phyloP scores from a whole-genome alignment of 805 yeast genomes.

The Clavispora phyllophila region DNA sequence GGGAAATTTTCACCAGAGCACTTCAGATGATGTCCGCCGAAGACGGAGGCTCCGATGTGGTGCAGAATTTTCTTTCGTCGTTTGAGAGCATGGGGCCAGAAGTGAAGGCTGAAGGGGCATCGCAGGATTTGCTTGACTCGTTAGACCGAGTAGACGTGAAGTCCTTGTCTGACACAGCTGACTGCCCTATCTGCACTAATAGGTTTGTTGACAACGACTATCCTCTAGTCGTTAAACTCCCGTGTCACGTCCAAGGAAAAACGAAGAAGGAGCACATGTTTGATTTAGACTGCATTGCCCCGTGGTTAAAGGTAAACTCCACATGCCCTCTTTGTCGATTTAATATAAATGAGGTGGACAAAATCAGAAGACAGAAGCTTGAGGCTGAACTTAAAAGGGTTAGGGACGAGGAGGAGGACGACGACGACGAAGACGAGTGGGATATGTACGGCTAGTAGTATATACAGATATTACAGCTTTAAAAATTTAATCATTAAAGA shows the following conservation, averaged over 20 bases:
- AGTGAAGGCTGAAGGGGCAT: constrained; percentile 43
- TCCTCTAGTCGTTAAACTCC: constrained; percentile 73
- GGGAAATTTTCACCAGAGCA: constrained; percentile 28
- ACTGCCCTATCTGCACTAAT: constrained; percentile 83
- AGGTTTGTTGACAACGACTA: constrained; percentile 65
- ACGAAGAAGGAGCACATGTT: constrained; percentile 53
- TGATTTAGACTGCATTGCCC: constrained; percentile 86
- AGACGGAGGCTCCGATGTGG: constrained; percentile 25
- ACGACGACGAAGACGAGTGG: constrained; percentile 53
- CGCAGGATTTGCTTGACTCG: constrained; percentile 66
- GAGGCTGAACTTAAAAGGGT: constrained; percentile 31
- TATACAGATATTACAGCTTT: background rate
- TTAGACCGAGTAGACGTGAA: constrained; percentile 57
- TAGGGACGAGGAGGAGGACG: constrained; percentile 46
- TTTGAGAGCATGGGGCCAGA: constrained; percentile 13
- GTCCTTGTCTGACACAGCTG: constrained; percentile 43
- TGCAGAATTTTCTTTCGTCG: constrained; percentile 22
- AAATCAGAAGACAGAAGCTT: constrained; percentile 25
- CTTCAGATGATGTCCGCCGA: constrained; percentile 25
- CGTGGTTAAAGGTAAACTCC: constrained; percentile 72
- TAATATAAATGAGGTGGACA: constrained; percentile 47
- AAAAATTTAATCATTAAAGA: background rate
- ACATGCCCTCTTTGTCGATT: constrained; percentile 87
- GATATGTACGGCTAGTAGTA: constrained; percentile 66
- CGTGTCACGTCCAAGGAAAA: constrained; percentile 46